phyloP scores from a whole-genome alignment of 2,329 filamentous ascomycete species.

The Aspergillus ruber region DNA sequence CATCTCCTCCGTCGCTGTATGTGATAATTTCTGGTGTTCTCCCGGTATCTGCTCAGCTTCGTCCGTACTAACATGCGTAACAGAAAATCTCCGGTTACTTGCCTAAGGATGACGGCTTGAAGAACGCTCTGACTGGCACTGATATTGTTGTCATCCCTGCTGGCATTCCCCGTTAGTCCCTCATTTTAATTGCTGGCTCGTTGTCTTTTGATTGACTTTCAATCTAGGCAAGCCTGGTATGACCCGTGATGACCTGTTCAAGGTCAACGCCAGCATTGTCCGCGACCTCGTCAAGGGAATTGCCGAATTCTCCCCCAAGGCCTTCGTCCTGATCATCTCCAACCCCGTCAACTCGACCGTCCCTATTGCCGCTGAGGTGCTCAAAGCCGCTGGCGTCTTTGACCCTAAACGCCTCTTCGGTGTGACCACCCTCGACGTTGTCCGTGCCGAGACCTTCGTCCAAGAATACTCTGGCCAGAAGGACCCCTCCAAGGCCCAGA shows the following conservation, averaged over 20 bases:
- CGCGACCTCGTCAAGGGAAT: conserved; percentile 84
- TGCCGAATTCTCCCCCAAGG: conserved; percentile 84
- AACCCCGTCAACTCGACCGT: conserved; percentile 99
- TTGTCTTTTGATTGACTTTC: conserved; percentile 1
- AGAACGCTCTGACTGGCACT: conserved; percentile 81
- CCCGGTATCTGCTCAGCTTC: not conserved
- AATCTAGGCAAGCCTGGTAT: conserved; percentile 89
- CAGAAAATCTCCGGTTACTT: conserved; percentile 85
- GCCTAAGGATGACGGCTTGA: conserved; percentile 75
- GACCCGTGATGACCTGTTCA: conserved; percentile 99
- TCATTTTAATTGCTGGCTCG: not conserved
- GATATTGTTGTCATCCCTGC: conserved; percentile 97
- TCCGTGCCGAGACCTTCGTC: conserved; percentile 95
- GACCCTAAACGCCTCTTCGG: conserved; percentile 94
- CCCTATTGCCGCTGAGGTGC: conserved; percentile 91
- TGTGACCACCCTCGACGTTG: conserved; percentile 97
- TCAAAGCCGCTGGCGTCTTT: conserved; percentile 90
- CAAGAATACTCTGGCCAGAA: conserved; percentile 75
- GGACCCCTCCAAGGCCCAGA: conserved; percentile 72
- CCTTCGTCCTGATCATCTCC: conserved; percentile 93
- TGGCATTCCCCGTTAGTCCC: conserved; percentile 82
- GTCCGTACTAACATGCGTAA: conserved; percentile 1
- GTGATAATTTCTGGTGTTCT: conserved; percentile 32
- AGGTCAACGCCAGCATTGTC: conserved; percentile 98
- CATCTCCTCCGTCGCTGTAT: conserved; percentile 81